Conservation (phyloP, 768 basidiomycete species). For the Cubamyces sp. region DNA sequence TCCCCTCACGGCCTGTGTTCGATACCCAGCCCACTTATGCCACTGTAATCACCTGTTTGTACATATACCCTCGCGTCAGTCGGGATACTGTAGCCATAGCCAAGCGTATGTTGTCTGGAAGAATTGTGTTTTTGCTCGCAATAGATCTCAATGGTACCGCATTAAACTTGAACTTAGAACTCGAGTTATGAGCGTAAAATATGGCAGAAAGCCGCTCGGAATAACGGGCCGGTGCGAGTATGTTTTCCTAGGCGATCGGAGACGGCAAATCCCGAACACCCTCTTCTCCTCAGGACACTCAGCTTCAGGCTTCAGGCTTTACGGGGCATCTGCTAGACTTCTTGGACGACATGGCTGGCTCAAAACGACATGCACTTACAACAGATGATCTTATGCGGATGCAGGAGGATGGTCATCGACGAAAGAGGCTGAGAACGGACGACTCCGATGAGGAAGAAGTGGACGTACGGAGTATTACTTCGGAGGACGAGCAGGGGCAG, state of each 20-base stretch:
- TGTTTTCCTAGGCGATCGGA: conserved; percentile 13
- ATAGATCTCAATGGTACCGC: too few relatives aligned
- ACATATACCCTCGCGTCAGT: conserved; percentile 9
- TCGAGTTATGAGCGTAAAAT: too few relatives aligned
- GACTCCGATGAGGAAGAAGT: conserved; percentile 16
- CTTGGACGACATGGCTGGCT: conserved; percentile 25
- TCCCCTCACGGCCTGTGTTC: not conserved
- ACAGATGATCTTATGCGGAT: conserved; percentile 42
- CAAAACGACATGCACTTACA: conserved; percentile 37
- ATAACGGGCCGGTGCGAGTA: not conserved
- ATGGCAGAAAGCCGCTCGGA: too few relatives aligned
- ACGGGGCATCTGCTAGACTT: not conserved
- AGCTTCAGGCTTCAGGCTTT: not conserved
- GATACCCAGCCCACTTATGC: not conserved
- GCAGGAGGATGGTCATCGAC: conserved; percentile 38
- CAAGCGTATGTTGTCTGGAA: not conserved
- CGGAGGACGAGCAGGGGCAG: conserved; percentile 26
- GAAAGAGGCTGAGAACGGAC: conserved; percentile 21
- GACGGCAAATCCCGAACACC: conserved; percentile 19
- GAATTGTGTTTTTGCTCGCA: not conserved
- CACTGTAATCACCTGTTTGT: conserved; percentile 15
- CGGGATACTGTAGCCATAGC: conserved; percentile 18
- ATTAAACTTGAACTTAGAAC: too few relatives aligned
- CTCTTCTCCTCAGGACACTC: not conserved
- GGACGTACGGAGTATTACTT: conserved; percentile 26